Percentiles rank a stretch among this genome's conserved stretches.
Evolutionary conservation across 2,329 filamentous ascomycete species (phyloP).

Genomic region (Ophiobolus disseminans): DNA sequence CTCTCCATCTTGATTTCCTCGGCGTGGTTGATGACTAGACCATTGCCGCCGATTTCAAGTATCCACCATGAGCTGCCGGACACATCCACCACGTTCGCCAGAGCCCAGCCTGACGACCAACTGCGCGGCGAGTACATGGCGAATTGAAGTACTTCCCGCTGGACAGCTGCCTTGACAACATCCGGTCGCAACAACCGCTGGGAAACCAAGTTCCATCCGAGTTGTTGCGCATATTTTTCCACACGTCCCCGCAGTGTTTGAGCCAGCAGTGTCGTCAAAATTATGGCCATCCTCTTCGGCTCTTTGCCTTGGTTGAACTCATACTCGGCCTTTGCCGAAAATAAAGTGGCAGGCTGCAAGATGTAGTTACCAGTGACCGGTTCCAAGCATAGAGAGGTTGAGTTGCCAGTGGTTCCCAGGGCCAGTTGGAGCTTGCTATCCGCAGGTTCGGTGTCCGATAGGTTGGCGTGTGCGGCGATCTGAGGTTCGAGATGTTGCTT

Average conservation of each 20-base stretch:
- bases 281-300: constrained; percentile 63
- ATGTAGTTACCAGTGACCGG: constrained; percentile 79
- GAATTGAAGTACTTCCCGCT: constrained; percentile 66
- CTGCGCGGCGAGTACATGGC: constrained; percentile 73
- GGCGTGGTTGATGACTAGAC: constrained; percentile 35
- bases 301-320: constrained; percentile 68
- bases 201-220: constrained; percentile 67
- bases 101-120: constrained; percentile 77
- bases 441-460: constrained; percentile 68
- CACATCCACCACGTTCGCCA: constrained; percentile 62
- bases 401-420: constrained; percentile 67
- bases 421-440: constrained; percentile 73
- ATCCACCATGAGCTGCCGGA: constrained; percentile 50
- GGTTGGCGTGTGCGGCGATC: constrained; percentile 64
- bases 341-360: constrained; percentile 64
- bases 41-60: constrained; percentile 33
- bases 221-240: constrained; percentile 64
- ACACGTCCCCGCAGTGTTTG: constrained; percentile 68
- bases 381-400: constrained; percentile 71
- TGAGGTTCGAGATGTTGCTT: constrained; percentile 65
- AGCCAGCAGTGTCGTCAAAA: constrained; percentile 69
- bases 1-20: constrained; percentile 37
- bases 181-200: constrained; percentile 51
- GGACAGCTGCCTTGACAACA: constrained; percentile 67
- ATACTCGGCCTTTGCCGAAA: constrained; percentile 62